Evolutionary conservation across 2,329 filamentous ascomycete genomes (phyloP).

Genomic region (Berkeleyomyces rouxiae): DNA sequence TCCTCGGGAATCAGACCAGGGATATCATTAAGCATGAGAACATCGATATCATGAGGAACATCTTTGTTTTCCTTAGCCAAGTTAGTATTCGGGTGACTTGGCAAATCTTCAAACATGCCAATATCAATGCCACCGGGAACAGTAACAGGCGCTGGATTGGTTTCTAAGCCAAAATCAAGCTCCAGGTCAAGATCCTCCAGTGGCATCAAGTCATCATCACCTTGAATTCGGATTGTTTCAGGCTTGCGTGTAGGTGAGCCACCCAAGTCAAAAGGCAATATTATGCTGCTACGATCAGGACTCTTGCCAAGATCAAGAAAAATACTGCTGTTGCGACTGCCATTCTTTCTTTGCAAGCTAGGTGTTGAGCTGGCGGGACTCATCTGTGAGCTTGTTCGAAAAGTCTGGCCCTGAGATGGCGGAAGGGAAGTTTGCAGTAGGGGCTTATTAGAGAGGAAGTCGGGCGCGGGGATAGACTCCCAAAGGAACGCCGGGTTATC

Average conservation of each 20-base stretch:
- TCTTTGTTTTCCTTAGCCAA: not conserved
- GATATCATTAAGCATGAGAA: slow-evolving; percentile 19
- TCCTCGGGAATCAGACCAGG: slow-evolving; percentile 24
- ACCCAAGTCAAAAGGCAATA: not conserved
- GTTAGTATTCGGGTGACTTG: not conserved
- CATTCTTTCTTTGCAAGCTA: not conserved
- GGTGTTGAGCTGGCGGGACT: slow-evolving; percentile 7
- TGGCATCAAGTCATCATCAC: slow-evolving; percentile 12
- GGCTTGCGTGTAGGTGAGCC: slow-evolving; percentile 2
- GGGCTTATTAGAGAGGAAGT: slow-evolving; percentile 22
- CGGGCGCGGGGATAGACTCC: slow-evolving; percentile 39
- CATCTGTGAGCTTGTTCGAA: slow-evolving; percentile 10
- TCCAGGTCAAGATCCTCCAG: slow-evolving; percentile 15
- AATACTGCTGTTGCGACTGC: slow-evolving; percentile 5
- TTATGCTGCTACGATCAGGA: slow-evolving; percentile 9
- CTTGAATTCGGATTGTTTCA: slow-evolving; percentile 7
- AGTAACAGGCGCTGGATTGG: not conserved
- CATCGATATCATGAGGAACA: slow-evolving; percentile 14
- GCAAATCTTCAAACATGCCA: not conserved
- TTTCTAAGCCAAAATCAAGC: slow-evolving; percentile 10
- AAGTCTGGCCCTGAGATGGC: not conserved
- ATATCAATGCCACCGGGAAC: not conserved
- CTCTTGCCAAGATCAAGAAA: slow-evolving; percentile 8
- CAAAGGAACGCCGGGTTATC: slow-evolving; percentile 74
- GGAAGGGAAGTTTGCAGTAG: slow-evolving; percentile 3